Conservation (phyloP, 345 rosid genomes). For the Salix dunnii region DNA sequence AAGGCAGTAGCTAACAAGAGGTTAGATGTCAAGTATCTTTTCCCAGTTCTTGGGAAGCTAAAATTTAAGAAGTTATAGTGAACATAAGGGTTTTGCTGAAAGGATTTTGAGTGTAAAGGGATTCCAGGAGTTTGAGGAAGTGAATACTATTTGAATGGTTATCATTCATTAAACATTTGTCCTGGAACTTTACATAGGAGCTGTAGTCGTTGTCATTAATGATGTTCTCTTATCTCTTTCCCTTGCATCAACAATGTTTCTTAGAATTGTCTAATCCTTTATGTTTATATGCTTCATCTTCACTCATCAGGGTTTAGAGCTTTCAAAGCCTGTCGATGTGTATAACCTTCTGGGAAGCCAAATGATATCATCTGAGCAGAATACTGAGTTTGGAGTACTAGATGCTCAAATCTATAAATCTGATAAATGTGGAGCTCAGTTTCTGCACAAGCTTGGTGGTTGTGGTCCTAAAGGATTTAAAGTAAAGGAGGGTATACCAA, state of each 20-base stretch:
- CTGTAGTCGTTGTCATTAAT: background rate
- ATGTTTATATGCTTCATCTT: background rate
- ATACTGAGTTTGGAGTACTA: constrained; percentile 25
- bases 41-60: background rate
- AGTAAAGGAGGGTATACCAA: constrained; percentile 35
- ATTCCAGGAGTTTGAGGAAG: background rate
- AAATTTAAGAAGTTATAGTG: constrained; percentile 1
- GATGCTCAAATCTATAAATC: constrained; percentile 19
- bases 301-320: constrained; percentile 41
- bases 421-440: constrained; percentile 33
- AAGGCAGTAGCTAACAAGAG: background rate
- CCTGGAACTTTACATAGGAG: background rate
- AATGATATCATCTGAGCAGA: constrained; percentile 27
- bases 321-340: constrained; percentile 48
- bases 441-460: constrained; percentile 26
- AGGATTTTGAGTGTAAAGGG: background rate
- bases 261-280: constrained; percentile 7
- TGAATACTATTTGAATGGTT: background rate
- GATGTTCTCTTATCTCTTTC: background rate
- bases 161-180: background rate
- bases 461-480: constrained; percentile 28
- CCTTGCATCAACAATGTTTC: background rate
- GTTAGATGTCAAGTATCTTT: background rate
- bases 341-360: constrained; percentile 48
- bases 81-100: background rate